Base-by-base conservation (phyloP, 2,329 filamentous ascomycete genomes). In the Pleomassaria siparia region DNA sequence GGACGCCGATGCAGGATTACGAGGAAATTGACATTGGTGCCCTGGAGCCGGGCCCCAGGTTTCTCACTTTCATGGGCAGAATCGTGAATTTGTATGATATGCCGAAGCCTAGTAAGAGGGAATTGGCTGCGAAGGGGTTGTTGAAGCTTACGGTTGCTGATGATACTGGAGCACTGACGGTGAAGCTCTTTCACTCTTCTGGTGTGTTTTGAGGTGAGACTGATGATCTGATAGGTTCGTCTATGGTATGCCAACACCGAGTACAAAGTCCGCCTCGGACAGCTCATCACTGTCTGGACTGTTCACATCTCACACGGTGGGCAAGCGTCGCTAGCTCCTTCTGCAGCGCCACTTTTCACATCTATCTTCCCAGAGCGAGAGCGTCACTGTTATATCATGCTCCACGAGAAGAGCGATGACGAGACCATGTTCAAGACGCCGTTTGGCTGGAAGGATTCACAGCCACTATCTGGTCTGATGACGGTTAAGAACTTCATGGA, bases 331-430 rank as follows among this genome's bases (percentile, higher is more conserved):
- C 63, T 77, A 10, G 69, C 72, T 1, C 70, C 67, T 12, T 69
- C 71, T 0, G 72, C 65, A 32, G 80, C 80, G 43, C 73, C 75
- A 1, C 64, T 80, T 16, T 77, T 77, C 43, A 78, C 78, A 0
- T 79, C 76, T n/a, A 74, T 86, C 24, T 83, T 83, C 44, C 82
- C 81, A 0, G 79, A 81, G 32, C 74, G 80, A 7, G 76, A 81
- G 45, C 74, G 74, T 6, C 73, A 74, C 33, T 81, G 77, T 35
- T 76, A 82, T 49, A 67, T 84, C 41, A 76, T 77, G 63, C 63
- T 84, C 10, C 76, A 83, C 44, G 68, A 74, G n/a, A 75, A 76
- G 22, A 71, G 67, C 32, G 74, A 77, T 43, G 66, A 74, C 28
- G 64, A 73, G 13, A 62, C 55, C 8, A 67, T 75, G 46, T 76